These are phyloP conservation scores for Salix caprea DNA, from an alignment of 345 rosid genomes.

Conservation along the genomic window DNA sequence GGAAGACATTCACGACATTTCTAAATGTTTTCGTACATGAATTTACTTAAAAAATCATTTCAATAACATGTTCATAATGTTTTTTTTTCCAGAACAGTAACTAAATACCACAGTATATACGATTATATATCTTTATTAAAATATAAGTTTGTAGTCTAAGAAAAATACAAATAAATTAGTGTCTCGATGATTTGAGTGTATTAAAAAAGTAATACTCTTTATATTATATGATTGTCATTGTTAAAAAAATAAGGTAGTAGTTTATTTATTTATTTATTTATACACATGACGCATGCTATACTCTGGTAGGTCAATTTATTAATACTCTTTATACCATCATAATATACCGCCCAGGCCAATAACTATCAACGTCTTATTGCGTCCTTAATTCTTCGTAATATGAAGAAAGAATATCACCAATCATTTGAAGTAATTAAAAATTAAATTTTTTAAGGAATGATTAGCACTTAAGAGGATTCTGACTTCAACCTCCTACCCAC, in stretches of 20 bases:
- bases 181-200: too few species aligned
- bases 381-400: background rate
- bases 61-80: too few species aligned
- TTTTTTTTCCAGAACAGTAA: too few species aligned
- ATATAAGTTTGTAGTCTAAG: too few species aligned
- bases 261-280: background rate
- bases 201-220: background rate
- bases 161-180: too few species aligned
- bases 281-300: background rate
- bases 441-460: background rate
- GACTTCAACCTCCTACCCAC: constrained; percentile 8
- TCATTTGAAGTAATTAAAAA: background rate
- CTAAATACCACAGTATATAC: too few species aligned
- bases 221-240: background rate
- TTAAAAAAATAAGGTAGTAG: background rate
- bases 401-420: background rate
- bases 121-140: too few species aligned
- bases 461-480: constrained; percentile 6
- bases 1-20: too few species aligned
- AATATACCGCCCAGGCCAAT: background rate
- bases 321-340: background rate
- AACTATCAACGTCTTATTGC: background rate
- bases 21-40: too few species aligned
- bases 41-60: too few species aligned
- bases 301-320: background rate